A percentile compares a stretch with the other conserved stretches of the same genome.
These are phyloP conservation scores for Leishmania turanica DNA, from an alignment of 208 protist genomes.

Conservation along the genomic window DNA sequence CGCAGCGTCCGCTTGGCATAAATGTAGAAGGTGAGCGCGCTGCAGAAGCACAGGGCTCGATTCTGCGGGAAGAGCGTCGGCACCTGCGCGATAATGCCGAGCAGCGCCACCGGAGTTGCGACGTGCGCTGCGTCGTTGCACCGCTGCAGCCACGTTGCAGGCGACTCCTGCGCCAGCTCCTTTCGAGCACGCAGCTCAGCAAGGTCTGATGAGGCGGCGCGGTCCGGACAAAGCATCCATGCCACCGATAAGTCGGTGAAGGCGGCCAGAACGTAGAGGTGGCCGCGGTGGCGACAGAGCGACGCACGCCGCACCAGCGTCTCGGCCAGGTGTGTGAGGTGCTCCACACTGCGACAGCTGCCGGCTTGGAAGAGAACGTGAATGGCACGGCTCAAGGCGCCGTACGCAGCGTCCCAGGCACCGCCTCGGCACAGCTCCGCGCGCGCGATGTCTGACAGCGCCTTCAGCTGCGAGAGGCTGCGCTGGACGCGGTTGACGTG, in stretches of 20 bases:
- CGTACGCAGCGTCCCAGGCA: constrained; percentile 22
- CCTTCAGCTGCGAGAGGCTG: constrained; percentile 14
- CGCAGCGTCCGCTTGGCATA: constrained; percentile 12
- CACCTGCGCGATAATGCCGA: constrained; percentile 19
- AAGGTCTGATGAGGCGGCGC: constrained; percentile 1
- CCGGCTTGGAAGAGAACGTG: constrained; percentile 33
- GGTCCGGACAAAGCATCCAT: constrained; percentile 20
- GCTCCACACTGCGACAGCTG: constrained; percentile 34
- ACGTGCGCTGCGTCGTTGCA: constrained; percentile 22
- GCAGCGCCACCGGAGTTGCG: constrained; percentile 23
- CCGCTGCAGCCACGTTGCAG: constrained; percentile 22
- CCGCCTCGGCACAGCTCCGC: constrained; percentile 21
- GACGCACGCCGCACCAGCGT: constrained; percentile 30
- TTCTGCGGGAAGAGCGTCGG: constrained; percentile 24
- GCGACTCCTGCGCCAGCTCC: constrained; percentile 11
- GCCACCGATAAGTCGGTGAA: constrained; percentile 25
- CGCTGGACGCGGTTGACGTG: constrained; percentile 34
- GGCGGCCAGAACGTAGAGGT: constrained; percentile 23
- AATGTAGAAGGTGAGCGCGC: constrained; percentile 19
- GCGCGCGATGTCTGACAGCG: constrained; percentile 11
- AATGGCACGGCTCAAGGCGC: constrained; percentile 29
- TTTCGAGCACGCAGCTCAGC: constrained; percentile 15
- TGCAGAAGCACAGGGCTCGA: constrained; percentile 21
- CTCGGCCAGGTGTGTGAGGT: constrained; percentile 19
- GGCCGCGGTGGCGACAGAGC: constrained; percentile 27